Percentiles rank a stretch among this genome's conserved stretches.
Conservation (phyloP, 2,329 filamentous ascomycete species). For the Fusarium sp. region DNA sequence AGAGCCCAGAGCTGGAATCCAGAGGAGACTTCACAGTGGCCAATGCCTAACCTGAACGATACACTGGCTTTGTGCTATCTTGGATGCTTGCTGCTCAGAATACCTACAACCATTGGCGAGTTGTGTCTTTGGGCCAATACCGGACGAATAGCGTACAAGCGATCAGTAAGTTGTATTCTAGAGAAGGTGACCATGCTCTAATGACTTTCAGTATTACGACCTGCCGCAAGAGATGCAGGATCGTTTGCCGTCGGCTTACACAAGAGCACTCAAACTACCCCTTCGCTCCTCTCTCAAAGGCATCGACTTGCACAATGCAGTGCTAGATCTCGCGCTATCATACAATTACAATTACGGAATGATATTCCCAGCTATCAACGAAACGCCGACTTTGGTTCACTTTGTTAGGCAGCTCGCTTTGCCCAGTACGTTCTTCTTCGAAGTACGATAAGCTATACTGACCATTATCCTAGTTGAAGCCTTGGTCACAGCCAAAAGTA, state of each 20-base stretch:
- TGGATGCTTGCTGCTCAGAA: slow-evolving; percentile 77
- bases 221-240: slow-evolving; percentile 74
- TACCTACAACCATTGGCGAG: slow-evolving; percentile 81
- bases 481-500: slow-evolving; percentile 52
- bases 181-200: neutral
- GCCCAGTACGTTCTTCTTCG: slow-evolving; percentile 67
- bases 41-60: slow-evolving; percentile 76
- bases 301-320: slow-evolving; percentile 72
- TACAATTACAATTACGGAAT: slow-evolving; percentile 77
- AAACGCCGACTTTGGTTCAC: slow-evolving; percentile 73
- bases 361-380: slow-evolving; percentile 78
- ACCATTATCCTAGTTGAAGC: slow-evolving; percentile 64
- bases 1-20: slow-evolving; percentile 59
- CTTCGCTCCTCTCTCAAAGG: slow-evolving; percentile 56
- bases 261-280: slow-evolving; percentile 67
- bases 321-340: slow-evolving; percentile 71
- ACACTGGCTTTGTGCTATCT: slow-evolving; percentile 84
- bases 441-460: slow-evolving; percentile 35
- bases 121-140: slow-evolving; percentile 74
- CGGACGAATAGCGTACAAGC: slow-evolving; percentile 77
- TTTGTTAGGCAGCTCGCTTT: slow-evolving; percentile 79
- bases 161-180: slow-evolving; percentile 64
- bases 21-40: slow-evolving; percentile 61
- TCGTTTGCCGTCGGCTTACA: slow-evolving; percentile 71
- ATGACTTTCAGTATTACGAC: slow-evolving; percentile 58